Base-by-base conservation (phyloP, 352 stramenopile genomes). In the Globisporangium canariense region DNA sequence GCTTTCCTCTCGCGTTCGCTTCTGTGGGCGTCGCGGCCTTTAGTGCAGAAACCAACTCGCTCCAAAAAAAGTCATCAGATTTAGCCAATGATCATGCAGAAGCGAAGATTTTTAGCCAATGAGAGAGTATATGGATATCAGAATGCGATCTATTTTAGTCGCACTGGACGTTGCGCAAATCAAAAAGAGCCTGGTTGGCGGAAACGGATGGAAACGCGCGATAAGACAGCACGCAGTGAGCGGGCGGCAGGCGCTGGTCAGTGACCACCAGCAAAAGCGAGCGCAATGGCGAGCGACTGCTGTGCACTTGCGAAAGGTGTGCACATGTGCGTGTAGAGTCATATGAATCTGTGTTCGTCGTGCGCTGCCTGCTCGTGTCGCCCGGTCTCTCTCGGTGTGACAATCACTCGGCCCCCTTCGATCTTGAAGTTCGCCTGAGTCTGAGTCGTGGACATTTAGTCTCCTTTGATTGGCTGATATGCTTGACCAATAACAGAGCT, bases 181-280 rank as follows among this genome's bases (percentile, higher is more conserved):
- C 28, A 43, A 58, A 58, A 43, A 40, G 14, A 9, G 18, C 41
- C 10, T 41, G 10, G 11, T 1, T 22, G 52, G 25, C 2, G 25
- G 25, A 58, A 58, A 58, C 52, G 52, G 52, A 58, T 46, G 14
- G 32, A 46, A 58, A 46, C 52, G 52, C n/a, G 46, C 32, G 52
- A 58, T 30, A 58, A 46, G 52, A 58, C 43, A 32, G 52, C 7
- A 52, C 25, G 25, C 25, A 28, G 25, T 28, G 25, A 8, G 22
- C 22, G 13, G 4, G 49, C 25, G 7, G 7, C 4, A 9, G 32
- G 0, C 28, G 34, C 14, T 22, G 18, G 16, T 49, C 43, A 20
- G 16, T 47, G 41, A 4, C 11, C 36, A 41, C 9, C 8, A 41
- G 36, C 41, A 20, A 16, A 11, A 47, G 41, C 14, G 6, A 16